Evolutionary conservation across 2,329 filamentous ascomycete species (phyloP).

Genomic region (Ilyonectria sp.): DNA sequence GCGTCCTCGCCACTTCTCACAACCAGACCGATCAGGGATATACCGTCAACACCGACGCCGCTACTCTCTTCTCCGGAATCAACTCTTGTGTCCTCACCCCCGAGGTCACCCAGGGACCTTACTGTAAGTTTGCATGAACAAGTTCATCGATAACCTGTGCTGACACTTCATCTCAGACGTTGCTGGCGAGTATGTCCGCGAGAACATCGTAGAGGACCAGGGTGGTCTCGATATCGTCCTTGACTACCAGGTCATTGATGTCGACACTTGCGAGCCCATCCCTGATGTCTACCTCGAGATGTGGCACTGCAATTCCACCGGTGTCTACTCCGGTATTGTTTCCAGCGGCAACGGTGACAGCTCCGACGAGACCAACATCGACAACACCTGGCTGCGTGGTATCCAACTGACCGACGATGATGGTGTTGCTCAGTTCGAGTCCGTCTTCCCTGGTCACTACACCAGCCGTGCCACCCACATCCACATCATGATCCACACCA

Average conservation of each 20-base stretch:
- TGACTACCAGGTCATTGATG: constrained; percentile 62
- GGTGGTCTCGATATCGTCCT: constrained; percentile 58
- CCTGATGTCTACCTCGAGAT: constrained; percentile 60
- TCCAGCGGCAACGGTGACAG: constrained; percentile 62
- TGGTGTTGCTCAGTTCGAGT: constrained; percentile 61
- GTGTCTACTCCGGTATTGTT: constrained; percentile 62
- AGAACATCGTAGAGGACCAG: constrained; percentile 58
- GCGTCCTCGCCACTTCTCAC: constrained; percentile 52
- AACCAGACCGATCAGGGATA: constrained; percentile 56
- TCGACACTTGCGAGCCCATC: constrained; percentile 60
- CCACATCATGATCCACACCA: constrained; percentile 59
- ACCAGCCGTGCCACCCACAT: constrained; percentile 63
- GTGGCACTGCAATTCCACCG: constrained; percentile 64
- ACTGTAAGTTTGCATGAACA: constrained; percentile 47
- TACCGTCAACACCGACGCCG: constrained; percentile 49
- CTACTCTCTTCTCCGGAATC: constrained; percentile 56
- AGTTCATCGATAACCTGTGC: not conserved
- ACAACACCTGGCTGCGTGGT: constrained; percentile 54
- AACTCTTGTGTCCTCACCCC: constrained; percentile 64
- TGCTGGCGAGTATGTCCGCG: constrained; percentile 52
- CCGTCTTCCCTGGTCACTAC: constrained; percentile 63
- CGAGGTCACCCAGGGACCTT: constrained; percentile 66
- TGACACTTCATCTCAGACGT: constrained; percentile 43
- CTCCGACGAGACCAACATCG: constrained; percentile 49
- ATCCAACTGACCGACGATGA: constrained; percentile 58